Percentiles rank a stretch among this genome's conserved stretches.
Evolutionary conservation across 2,329 filamentous ascomycete genomes (phyloP).

Genomic region (Gaeumannomyces tritici): DNA sequence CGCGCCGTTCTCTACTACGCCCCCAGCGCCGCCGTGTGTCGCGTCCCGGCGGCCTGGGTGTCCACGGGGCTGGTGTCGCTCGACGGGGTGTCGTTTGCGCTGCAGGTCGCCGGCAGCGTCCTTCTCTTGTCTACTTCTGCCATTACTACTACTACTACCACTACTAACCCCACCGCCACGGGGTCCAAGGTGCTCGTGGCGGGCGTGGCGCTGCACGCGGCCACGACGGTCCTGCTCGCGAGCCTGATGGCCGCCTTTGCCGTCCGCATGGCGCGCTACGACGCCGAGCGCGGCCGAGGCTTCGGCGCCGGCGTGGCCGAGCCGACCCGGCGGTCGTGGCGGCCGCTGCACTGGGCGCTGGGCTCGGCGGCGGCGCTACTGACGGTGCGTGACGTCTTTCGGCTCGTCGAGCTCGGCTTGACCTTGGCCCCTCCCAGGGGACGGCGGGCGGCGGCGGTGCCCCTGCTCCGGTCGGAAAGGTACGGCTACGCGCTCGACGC

Average conservation of each 20-base stretch:
- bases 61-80: conserved; percentile 36
- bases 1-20: conserved; percentile 27
- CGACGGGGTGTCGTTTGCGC: conserved; percentile 35
- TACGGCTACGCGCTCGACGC: conserved; percentile 44
- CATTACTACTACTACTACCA: conserved; percentile 12
- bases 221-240: conserved; percentile 26
- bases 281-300: conserved; percentile 8
- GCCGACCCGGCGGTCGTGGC: conserved; percentile 18
- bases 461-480: conserved; percentile 35
- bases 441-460: conserved; percentile 9
- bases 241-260: conserved; percentile 26
- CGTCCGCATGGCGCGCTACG: conserved; percentile 11
- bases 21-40: conserved; percentile 20
- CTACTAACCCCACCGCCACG: conserved; percentile 11
- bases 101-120: conserved; percentile 29
- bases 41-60: conserved; percentile 23
- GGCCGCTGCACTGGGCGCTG: conserved; percentile 22
- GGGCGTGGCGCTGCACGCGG: conserved; percentile 26
- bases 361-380: conserved; percentile 14
- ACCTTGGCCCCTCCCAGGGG: conserved; percentile 19
- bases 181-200: conserved; percentile 29
- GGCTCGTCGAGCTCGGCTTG: conserved; percentile 42
- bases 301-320: background rate
- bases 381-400: conserved; percentile 46
- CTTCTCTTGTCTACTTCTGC: conserved; percentile 6